Percentiles rank a stretch among this genome's conserved stretches.
Conservation (phyloP, 441 rosid species). For the Populus tomentosa region DNA sequence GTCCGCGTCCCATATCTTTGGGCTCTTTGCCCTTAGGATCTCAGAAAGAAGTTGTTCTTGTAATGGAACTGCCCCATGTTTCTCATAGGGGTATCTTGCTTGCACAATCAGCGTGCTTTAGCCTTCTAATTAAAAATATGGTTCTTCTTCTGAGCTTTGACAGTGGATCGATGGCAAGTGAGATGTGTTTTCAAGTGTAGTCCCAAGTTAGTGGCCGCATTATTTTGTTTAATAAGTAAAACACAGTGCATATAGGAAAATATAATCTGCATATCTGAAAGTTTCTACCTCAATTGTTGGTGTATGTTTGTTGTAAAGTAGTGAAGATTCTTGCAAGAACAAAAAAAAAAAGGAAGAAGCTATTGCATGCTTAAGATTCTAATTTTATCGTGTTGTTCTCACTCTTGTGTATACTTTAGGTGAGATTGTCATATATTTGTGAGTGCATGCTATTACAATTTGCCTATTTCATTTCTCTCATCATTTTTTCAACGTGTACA, state of each 20-base stretch:
- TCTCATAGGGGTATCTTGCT: not conserved
- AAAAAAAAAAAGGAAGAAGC: too few species aligned
- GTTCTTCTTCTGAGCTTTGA: not conserved
- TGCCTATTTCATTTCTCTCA: not conserved
- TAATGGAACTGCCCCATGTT: slow-evolving; percentile 2
- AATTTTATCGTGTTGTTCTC: too few species aligned
- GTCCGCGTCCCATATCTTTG: not conserved
- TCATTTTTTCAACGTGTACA: not conserved
- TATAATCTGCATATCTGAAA: not conserved
- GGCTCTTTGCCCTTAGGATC: not conserved
- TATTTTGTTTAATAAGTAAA: not conserved
- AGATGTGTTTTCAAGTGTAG: not conserved
- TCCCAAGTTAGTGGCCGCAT: not conserved
- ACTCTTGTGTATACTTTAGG: too few species aligned
- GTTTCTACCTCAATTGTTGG: not conserved
- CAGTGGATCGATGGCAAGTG: not conserved
- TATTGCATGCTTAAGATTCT: not conserved
- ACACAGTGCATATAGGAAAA: not conserved
- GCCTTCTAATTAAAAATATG: not conserved
- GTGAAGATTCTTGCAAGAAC: too few species aligned
- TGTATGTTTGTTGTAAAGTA: too few species aligned
- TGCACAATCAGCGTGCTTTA: not conserved
- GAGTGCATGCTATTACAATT: too few species aligned
- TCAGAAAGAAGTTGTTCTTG: slow-evolving; percentile 12
- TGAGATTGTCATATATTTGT: too few species aligned